A percentile compares a stretch with the other conserved stretches of the same genome.
These are phyloP conservation scores for Camelina sativa DNA, from an alignment of 345 rosid species.

Conservation along the genomic window DNA sequence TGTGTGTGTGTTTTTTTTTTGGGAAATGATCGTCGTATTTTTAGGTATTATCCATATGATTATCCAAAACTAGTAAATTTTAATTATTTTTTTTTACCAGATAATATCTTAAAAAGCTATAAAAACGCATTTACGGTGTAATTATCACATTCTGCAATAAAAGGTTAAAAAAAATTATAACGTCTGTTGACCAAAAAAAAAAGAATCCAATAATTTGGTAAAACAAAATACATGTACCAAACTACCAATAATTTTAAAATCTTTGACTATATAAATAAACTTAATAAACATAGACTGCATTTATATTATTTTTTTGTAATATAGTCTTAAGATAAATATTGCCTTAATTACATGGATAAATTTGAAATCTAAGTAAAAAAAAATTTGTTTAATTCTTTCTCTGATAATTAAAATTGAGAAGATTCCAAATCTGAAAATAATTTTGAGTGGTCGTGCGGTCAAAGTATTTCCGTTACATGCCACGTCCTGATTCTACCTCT, in stretches of 20 bases:
- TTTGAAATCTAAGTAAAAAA: background rate
- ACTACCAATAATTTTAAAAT: no score
- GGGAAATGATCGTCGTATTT: background rate
- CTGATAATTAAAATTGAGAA: background rate
- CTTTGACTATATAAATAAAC: background rate
- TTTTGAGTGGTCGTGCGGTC: background rate
- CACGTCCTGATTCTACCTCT: slow-evolving; percentile 24
- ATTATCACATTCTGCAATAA: slow-evolving; percentile 8
- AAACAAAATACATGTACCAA: no score
- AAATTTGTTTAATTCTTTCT: background rate
- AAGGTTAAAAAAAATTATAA: background rate
- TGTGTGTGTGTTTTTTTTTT: background rate
- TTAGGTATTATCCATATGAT: slow-evolving; percentile 14
- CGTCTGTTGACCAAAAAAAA: background rate
- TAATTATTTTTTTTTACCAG: slow-evolving; percentile 17
- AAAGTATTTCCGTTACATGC: slow-evolving; percentile 19
- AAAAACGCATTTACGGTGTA: background rate
- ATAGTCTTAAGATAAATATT: background rate
- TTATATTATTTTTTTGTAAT: no score
- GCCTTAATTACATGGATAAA: background rate
- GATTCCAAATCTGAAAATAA: background rate
- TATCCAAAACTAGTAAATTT: background rate
- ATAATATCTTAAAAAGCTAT: background rate
- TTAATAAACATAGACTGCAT: background rate
- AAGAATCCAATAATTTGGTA: background rate